These are phyloP conservation scores for Russula sp. DNA, from an alignment of 768 basidiomycete species.

Conservation along the genomic window DNA sequence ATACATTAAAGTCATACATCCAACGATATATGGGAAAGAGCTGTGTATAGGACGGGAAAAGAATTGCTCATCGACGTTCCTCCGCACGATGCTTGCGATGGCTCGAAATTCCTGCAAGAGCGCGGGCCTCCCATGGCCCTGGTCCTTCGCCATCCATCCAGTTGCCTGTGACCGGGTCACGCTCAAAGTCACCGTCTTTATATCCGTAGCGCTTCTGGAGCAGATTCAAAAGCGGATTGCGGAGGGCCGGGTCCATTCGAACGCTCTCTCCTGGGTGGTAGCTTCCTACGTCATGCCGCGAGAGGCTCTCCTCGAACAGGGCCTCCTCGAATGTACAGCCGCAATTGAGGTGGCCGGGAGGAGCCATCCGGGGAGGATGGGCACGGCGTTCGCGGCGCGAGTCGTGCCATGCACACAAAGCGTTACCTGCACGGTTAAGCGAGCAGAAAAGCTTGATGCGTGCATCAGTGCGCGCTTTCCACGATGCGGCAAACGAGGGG, in stretches of 20 bases:
- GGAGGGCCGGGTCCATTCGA: constrained; percentile 84
- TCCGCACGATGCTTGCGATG: constrained; percentile 40
- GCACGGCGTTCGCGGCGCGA: constrained; percentile 77
- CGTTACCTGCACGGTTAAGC: constrained; percentile 82
- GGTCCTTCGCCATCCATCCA: constrained; percentile 72
- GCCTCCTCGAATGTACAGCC: constrained; percentile 84
- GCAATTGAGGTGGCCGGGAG: constrained; percentile 75
- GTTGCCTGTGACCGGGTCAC: constrained; percentile 56
- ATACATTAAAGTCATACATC: constrained; percentile 19
- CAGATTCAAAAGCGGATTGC: constrained; percentile 73
- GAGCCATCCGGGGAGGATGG: constrained; percentile 77
- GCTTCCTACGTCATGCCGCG: constrained; percentile 75
- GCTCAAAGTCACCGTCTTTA: constrained; percentile 83
- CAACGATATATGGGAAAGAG: constrained; percentile 3
- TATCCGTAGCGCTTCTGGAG: constrained; percentile 73
- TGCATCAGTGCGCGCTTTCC: constrained; percentile 72
- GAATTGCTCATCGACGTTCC: constrained; percentile 38
- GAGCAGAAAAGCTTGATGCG: constrained; percentile 73
- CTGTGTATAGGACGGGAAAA: constrained; percentile 8
- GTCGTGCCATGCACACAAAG: constrained; percentile 88
- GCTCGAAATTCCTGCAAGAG: constrained; percentile 40
- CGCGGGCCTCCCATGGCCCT: constrained; percentile 59
- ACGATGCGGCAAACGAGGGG: constrained; percentile 53
- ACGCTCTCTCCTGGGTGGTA: constrained; percentile 83
- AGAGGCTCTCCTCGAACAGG: constrained; percentile 79